These are phyloP conservation scores for Arachnopeziza araneosa DNA, from an alignment of 2,329 filamentous ascomycete species.

Conservation along the genomic window DNA sequence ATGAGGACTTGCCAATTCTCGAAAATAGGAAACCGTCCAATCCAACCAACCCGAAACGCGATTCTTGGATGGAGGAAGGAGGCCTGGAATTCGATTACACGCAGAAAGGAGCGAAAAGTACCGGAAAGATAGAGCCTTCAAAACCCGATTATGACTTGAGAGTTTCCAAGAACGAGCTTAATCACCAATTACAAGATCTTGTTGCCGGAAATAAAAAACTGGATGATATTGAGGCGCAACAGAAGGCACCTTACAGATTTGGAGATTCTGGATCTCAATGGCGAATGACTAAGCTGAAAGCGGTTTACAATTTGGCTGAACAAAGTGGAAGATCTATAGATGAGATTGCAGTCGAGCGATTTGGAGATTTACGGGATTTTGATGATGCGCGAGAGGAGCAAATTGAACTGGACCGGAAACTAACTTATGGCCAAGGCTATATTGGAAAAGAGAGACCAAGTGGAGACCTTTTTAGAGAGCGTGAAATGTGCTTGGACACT, in stretches of 20 bases:
- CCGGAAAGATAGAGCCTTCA: slow-evolving; percentile 38
- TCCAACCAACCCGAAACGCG: slow-evolving; percentile 47
- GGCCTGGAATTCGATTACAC: slow-evolving; percentile 80
- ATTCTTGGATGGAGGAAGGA: slow-evolving; percentile 92
- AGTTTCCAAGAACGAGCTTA: slow-evolving; percentile 76
- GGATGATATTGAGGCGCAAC: slow-evolving; percentile 46
- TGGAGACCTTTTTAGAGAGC: slow-evolving; percentile 77
- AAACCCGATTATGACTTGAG: slow-evolving; percentile 31
- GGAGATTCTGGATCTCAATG: slow-evolving; percentile 87
- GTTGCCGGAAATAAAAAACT: slow-evolving; percentile 47
- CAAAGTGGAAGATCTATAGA: slow-evolving; percentile 69
- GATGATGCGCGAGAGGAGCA: slow-evolving; percentile 92
- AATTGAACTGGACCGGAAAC: slow-evolving; percentile 78
- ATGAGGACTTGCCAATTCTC: slow-evolving; percentile 46
- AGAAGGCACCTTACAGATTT: slow-evolving; percentile 74
- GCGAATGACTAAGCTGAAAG: slow-evolving; percentile 93
- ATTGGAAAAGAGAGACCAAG: slow-evolving; percentile 80
- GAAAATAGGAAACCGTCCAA: slow-evolving; percentile 41
- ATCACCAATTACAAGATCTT: slow-evolving; percentile 58
- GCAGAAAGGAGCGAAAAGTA: slow-evolving; percentile 51
- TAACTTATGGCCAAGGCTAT: slow-evolving; percentile 79
- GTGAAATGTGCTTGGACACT: slow-evolving; percentile 55
- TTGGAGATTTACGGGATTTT: slow-evolving; percentile 75
- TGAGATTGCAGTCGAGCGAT: slow-evolving; percentile 76
- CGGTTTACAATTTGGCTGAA: slow-evolving; percentile 74